Evolutionary conservation across 768 basidiomycete genomes (phyloP).

Genomic region (Leccinum boreale): DNA sequence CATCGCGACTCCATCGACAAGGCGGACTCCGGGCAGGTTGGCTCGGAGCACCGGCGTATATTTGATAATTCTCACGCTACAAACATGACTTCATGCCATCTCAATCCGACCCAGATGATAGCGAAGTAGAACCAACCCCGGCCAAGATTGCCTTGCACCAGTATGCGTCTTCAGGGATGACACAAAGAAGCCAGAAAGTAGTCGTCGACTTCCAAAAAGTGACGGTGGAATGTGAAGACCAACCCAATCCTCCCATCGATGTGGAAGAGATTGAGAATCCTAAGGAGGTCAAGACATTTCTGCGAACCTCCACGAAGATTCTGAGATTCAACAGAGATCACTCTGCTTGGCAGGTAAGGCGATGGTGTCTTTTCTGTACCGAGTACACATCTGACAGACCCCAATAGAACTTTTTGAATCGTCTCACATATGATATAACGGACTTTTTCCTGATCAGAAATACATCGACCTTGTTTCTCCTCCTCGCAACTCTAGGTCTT

Average conservation of each 20-base stretch:
- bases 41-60: slow-evolving; percentile 25
- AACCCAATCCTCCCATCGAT: slow-evolving; percentile 13
- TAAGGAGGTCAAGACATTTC: too few relatives aligned
- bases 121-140: slow-evolving; percentile 3
- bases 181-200: slow-evolving; percentile 7
- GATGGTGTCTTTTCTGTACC: too few relatives aligned
- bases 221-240: slow-evolving; percentile 12
- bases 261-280: slow-evolving; percentile 16
- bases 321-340: too few relatives aligned
- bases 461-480: background rate
- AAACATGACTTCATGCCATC: too few relatives aligned
- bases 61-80: too few relatives aligned
- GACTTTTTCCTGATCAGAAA: background rate
- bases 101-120: background rate
- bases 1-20: slow-evolving; percentile 67
- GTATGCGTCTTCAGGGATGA: background rate
- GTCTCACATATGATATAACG: slow-evolving; percentile 8
- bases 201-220: slow-evolving; percentile 16
- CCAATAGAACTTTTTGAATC: slow-evolving; percentile 14
- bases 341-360: too few relatives aligned
- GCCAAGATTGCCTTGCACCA: slow-evolving; percentile 14
- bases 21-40: slow-evolving; percentile 52
- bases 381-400: too few relatives aligned
- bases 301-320: too few relatives aligned
- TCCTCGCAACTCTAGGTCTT: background rate